A percentile compares a stretch with the other conserved stretches of the same genome.
Evolutionary conservation across 2,329 filamentous ascomycete species (phyloP).

Genomic region (Colletotrichum eremochloae): DNA sequence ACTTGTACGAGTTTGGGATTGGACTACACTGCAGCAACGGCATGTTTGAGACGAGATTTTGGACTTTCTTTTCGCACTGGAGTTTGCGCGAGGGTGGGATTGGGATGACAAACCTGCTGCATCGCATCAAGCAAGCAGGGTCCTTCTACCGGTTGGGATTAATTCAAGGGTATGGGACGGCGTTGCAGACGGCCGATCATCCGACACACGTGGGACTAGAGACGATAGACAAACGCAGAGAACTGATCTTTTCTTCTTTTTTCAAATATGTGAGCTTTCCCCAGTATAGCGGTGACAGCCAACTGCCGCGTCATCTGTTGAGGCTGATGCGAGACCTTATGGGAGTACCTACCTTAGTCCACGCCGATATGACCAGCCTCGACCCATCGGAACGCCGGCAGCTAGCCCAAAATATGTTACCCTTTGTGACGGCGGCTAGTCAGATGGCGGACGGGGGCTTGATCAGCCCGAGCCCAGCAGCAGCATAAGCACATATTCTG

Average conservation of each 20-base stretch:
- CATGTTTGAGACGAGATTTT: slow-evolving; percentile 38
- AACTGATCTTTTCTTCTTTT: slow-evolving; percentile 18
- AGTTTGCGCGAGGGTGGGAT: slow-evolving; percentile 36
- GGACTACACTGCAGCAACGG: slow-evolving; percentile 27
- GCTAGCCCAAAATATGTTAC: slow-evolving; percentile 17
- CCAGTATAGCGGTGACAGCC: slow-evolving; percentile 6
- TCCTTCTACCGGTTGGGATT: slow-evolving; percentile 31
- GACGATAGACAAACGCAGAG: slow-evolving; percentile 29
- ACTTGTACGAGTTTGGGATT: slow-evolving; percentile 37
- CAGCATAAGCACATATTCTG: slow-evolving; percentile 40
- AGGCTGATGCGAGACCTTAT: slow-evolving; percentile 29
- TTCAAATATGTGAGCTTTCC: background rate
- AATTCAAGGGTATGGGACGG: slow-evolving; percentile 34
- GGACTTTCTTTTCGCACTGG: slow-evolving; percentile 39
- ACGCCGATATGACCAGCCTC: slow-evolving; percentile 28
- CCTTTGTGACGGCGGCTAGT: slow-evolving; percentile 14
- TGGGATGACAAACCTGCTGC: slow-evolving; percentile 32
- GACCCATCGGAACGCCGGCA: slow-evolving; percentile 28
- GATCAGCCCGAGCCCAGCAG: slow-evolving; percentile 37
- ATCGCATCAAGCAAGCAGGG: slow-evolving; percentile 31
- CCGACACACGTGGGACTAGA: slow-evolving; percentile 34
- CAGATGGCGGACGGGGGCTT: slow-evolving; percentile 9
- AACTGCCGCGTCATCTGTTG: slow-evolving; percentile 35
- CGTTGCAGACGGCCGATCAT: slow-evolving; percentile 36
- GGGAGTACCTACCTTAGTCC: slow-evolving; percentile 35